phyloP scores from a whole-genome alignment of 345 rosid species.

The Rhizophora apiculata region DNA sequence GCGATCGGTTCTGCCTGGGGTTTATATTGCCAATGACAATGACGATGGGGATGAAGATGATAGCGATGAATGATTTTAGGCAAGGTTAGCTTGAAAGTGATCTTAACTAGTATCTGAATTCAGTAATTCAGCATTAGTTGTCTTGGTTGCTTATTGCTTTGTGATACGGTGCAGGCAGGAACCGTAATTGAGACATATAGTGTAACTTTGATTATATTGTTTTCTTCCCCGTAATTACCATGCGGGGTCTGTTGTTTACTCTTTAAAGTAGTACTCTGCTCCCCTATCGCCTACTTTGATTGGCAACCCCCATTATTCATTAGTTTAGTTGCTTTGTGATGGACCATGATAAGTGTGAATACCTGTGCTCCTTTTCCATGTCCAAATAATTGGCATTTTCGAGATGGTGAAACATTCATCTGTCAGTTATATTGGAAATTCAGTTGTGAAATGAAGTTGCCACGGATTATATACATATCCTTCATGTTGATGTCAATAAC shows the following conservation, averaged over 20 bases:
- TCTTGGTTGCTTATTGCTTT: background rate
- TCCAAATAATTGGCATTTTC: too few relatives aligned
- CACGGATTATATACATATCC: too few relatives aligned
- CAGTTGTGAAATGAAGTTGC: too few relatives aligned
- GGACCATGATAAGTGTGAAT: too few relatives aligned
- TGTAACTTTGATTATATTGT: background rate
- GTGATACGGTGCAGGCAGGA: background rate
- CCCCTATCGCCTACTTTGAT: background rate
- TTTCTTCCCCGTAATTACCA: background rate
- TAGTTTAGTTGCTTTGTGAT: too few relatives aligned
- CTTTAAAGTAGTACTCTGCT: background rate
- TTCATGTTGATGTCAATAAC: too few relatives aligned
- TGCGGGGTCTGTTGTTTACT: background rate
- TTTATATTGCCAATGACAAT: slow-evolving; percentile 38
- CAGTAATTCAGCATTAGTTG: background rate
- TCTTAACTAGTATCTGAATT: slow-evolving; percentile 12
- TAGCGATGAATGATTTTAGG: slow-evolving; percentile 35
- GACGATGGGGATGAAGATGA: slow-evolving; percentile 8
- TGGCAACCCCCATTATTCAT: too few relatives aligned
- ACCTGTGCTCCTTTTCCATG: too few relatives aligned
- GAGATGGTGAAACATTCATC: too few relatives aligned
- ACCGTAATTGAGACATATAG: background rate
- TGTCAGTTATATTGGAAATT: too few relatives aligned
- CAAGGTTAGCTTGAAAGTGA: slow-evolving; percentile 22
- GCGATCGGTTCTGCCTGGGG: slow-evolving; percentile 42